Evolutionary conservation across 2,329 filamentous ascomycete genomes (phyloP).

Genomic region (Neoascochyta sp.): DNA sequence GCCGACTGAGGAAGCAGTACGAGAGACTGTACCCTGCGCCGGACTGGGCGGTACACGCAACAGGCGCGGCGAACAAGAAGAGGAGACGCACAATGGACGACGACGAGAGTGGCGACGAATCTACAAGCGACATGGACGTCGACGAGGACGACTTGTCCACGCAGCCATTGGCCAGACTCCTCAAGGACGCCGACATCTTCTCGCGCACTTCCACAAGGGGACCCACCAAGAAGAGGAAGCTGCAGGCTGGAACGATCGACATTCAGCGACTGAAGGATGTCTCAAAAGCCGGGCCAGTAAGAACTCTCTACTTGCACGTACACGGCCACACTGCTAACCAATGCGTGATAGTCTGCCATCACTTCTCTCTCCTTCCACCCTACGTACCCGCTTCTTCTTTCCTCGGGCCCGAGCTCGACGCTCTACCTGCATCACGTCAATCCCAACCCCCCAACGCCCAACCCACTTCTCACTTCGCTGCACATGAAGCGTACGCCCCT

Average conservation of each 20-base stretch:
- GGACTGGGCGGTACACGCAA: constrained; percentile 55
- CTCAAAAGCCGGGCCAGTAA: constrained; percentile 66
- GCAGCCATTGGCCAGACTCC: constrained; percentile 73
- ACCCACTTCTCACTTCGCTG: constrained; percentile 85
- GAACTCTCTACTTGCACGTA: constrained; percentile 15
- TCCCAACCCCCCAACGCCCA: constrained; percentile 69
- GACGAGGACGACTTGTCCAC: constrained; percentile 54
- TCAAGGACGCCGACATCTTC: constrained; percentile 70
- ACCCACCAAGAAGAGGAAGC: constrained; percentile 60
- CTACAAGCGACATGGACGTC: constrained; percentile 55
- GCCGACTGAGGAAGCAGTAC: constrained; percentile 75
- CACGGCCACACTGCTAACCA: constrained; percentile 11
- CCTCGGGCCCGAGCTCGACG: constrained; percentile 79
- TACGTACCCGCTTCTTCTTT: constrained; percentile 79
- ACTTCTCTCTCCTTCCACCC: constrained; percentile 88
- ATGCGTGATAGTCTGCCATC: constrained; percentile 58
- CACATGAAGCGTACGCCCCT: constrained; percentile 83
- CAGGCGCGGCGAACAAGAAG: constrained; percentile 43
- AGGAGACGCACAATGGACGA: constrained; percentile 45
- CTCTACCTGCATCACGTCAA: constrained; percentile 87
- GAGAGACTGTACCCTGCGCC: constrained; percentile 59
- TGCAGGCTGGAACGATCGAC: constrained; percentile 83
- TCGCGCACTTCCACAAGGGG: constrained; percentile 50
- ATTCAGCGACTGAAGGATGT: constrained; percentile 89
- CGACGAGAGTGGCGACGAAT: constrained; percentile 45